Base-by-base conservation (phyloP, 208 protist genomes). In the Trypanosoma melophagium region DNA sequence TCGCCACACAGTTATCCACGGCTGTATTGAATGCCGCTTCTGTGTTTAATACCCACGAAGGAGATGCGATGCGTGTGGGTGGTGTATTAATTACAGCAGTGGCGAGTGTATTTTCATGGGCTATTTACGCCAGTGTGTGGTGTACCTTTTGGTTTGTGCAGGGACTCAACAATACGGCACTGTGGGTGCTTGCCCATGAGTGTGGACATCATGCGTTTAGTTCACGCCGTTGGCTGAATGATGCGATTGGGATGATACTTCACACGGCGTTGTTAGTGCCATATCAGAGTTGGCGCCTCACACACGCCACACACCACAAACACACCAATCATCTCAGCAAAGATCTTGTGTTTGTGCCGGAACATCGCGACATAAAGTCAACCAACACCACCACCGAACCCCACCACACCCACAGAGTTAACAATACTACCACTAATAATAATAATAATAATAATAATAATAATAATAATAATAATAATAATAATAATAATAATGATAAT, bases 101-200 rank as follows among this genome's bases (percentile, higher is more conserved):
- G 17, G 5, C 5, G 28, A 35, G 28, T 35, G 28, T 35, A 35
- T 35, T 5, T 35, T 35, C 5, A 35, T 5, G 5, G 5, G 28
- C 28, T 5, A 35, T 35, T 35, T 79, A 83, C 56, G 73, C 83
- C n/a, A 35, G 55, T 24, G 49, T 58, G 31, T 96, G 89, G 87
- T 78, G 66, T 40, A 51, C 71, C 25, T 96, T 89, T 58, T 94
- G 88, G 85, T 88, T 93, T 67, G 70, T 93, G 19, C 86, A 96
- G 69, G 94, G 95, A 44, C 66, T 92, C 22, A 93, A 84, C 69
- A 70, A 74, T 54, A 97, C 94, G 2, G 94, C 87, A 10, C 40
- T 98, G 1, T 98, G 96, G 95, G 93, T 98, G 8, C 42, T 98
- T 7, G 95, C 89, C 7, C 96, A 98, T 65, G 96, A 98, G 76